Evolutionary conservation across 257 asterid species (phyloP).

Genomic region (Voacanga thouarsii): DNA sequence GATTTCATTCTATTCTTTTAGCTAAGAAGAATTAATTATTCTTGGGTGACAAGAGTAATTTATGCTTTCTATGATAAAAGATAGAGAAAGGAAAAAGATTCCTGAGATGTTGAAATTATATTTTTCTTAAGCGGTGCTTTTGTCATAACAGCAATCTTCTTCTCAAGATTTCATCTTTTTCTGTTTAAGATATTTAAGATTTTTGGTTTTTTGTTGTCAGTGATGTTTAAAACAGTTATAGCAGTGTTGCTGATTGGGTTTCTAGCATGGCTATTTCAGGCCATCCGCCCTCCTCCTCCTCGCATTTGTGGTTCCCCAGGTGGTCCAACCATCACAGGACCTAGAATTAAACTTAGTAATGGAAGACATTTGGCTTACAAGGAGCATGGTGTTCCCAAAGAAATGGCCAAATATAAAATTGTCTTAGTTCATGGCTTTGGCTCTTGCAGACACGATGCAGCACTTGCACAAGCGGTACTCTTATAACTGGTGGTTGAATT

Average conservation of each 20-base stretch:
- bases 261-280: slow-evolving; percentile 57
- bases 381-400: slow-evolving; percentile 78
- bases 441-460: slow-evolving; percentile 51
- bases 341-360: slow-evolving; percentile 70
- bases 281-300: slow-evolving; percentile 59
- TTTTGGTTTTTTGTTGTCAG: slow-evolving; percentile 29
- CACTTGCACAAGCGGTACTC: slow-evolving; percentile 52
- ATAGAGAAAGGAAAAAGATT: background rate
- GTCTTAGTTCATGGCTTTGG: slow-evolving; percentile 67
- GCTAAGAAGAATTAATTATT: background rate
- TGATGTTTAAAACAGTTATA: slow-evolving; percentile 47
- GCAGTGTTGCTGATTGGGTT: slow-evolving; percentile 42
- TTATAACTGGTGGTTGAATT: slow-evolving; percentile 3
- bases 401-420: slow-evolving; percentile 58
- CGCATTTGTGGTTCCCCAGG: slow-evolving; percentile 56
- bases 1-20: background rate
- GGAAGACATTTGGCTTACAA: slow-evolving; percentile 73
- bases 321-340: slow-evolving; percentile 59
- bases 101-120: background rate
- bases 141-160: background rate
- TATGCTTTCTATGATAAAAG: background rate
- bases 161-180: background rate
- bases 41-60: background rate
- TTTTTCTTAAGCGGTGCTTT: background rate
- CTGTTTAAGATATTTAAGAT: background rate